Evolutionary conservation across 352 stramenopile species (phyloP), one percentile per base, ranked within the genome.

Genomic region (Phytopythium boreale): DNA sequence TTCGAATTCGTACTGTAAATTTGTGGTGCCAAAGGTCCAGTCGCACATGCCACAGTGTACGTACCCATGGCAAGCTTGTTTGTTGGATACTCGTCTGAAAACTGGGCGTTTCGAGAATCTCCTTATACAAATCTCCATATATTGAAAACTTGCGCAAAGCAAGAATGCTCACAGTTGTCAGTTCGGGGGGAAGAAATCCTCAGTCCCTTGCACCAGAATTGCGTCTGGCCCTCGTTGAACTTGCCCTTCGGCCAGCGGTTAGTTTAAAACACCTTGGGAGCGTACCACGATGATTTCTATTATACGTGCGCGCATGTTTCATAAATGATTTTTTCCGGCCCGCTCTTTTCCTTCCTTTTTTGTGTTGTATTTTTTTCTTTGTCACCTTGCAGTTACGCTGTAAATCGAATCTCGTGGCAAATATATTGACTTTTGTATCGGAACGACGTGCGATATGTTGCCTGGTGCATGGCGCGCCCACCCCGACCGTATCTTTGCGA

Each of bases 121-220:
- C 31, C 1, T 7, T 15, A 43, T 43, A 43, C 36, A 43, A 43
- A 43, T 14, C 4, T 43, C 36, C 2, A 17, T 15, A 43, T 43
- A 22, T 36, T 8, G 8, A 36, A 36, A 36, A 36, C 4, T 36
- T 36, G 31, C 31, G 31, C 31, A 36, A 8, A 36, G 8, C 31
- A 8, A 36, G 8, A 36, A 36, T 8, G 31, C n/a, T n/a, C 31
- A 36, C 31, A 3, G 31, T 36, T 36, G 31, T 36, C 31, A 36
- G 31, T 36, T 36, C 31, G 31, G 43, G 26, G 11, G 17, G n/a
- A n/a, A 22, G n/a, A n/a, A 52, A 52, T 53, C 47, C 22, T 53
- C 47, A 53, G 47, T n/a, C 10, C 47, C 4, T 20, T 31, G 47
- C 47, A 53, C 47, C 47, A 53, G 47, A 53, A 53, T 31, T 19